These are phyloP conservation scores for Aechmea fasciata DNA, from an alignment of 176 grass and related monocot species.

Conservation along the genomic window DNA sequence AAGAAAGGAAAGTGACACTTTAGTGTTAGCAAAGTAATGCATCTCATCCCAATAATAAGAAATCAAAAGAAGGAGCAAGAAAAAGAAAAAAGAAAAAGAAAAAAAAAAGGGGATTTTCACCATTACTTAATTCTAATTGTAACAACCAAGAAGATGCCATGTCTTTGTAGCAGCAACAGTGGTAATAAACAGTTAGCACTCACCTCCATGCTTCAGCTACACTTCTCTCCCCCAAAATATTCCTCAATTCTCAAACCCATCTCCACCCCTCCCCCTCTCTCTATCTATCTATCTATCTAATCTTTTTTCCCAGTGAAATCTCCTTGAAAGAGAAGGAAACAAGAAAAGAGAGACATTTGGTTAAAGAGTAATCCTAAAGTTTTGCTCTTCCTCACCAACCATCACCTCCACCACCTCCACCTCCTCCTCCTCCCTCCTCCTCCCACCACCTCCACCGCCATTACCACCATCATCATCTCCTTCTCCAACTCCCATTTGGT, in stretches of 20 bases:
- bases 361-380: slow-evolving; percentile 12
- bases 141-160: slow-evolving; percentile 46
- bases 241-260: slow-evolving; percentile 1
- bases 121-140: neutral
- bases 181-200: slow-evolving; percentile 17
- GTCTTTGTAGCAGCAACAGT: slow-evolving; percentile 52
- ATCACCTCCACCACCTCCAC: slow-evolving; percentile 20
- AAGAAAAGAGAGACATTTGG: neutral
- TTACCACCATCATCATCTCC: slow-evolving; percentile 33
- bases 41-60: neutral
- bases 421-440: neutral
- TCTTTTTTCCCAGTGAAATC: neutral
- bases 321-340: slow-evolving; percentile 5
- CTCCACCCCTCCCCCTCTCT: neutral
- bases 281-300: neutral
- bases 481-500: slow-evolving; percentile 26
- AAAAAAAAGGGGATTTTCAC: neutral
- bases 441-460: slow-evolving; percentile 13
- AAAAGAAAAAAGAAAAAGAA: neutral
- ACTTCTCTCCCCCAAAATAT: slow-evolving; percentile 10
- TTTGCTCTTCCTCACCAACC: neutral
- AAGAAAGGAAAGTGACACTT: neutral
- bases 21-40: neutral
- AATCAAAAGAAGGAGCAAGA: neutral
- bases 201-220: slow-evolving; percentile 1